Base-by-base conservation (phyloP, 352 stramenopile genomes). In the Globisporangium abappressorium region DNA sequence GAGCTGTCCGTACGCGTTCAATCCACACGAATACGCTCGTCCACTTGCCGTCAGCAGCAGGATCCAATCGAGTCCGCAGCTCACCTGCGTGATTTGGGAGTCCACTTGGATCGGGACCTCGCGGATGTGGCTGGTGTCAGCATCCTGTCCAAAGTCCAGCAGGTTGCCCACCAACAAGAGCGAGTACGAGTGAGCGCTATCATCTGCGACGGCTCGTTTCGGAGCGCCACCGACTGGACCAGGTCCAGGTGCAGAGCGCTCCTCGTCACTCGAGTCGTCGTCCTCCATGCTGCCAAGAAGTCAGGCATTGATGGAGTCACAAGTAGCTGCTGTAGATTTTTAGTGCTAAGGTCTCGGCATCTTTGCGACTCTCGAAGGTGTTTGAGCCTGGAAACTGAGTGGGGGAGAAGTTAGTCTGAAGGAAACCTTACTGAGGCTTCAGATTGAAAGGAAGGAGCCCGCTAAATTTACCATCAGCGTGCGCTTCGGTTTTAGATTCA, bases 91-190 rank as follows among this genome's bases (percentile, higher is more conserved):
- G 51, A 92, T 78, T 12, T 71, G 66, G 26, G 75, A 73, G 22
- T 88, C 79, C 14, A 89, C 54, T 51, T 83, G 65, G 49, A 80
- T 28, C 5, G 72, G 60, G 24, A 91, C 71, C 70, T 89, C 77
- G 20, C 76, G 70, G 9, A 88, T 56, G 36, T 22, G 59, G 12
- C 9, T 64, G 54, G 24, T 46, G 4, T 57, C 46, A 0, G 28
- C 5, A 26, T 56, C 41, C 26, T 30, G 22, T 3, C 64, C 56
- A 38, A 75, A 72, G 12, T 74, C 71, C 14, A 74, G 68, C 63
- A 76, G 71, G 47, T 84, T 76, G 14, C 82, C 80, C 8, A 91
- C n/a, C 0, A 89, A 28, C 33, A 74, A 88, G 9, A 91, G 59
- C 26, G 78, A 76, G 71, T 89, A 91, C 55, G 81, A 78, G 55